These are phyloP conservation scores for Quercus bicolor DNA, from an alignment of 306 rosid species.

Conservation along the genomic window DNA sequence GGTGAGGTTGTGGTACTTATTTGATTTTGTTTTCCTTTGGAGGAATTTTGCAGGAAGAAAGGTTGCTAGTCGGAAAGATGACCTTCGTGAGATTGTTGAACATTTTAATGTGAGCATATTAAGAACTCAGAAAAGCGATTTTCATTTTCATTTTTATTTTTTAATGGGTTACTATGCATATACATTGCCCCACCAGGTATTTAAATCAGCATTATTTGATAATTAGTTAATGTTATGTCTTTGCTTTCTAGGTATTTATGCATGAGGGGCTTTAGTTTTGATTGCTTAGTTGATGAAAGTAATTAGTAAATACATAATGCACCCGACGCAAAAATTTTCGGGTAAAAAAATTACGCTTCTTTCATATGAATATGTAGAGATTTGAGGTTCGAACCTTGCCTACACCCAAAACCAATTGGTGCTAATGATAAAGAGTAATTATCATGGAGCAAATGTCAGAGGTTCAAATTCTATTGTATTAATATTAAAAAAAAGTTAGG, in stretches of 20 bases:
- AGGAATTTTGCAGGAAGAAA: constrained; percentile 64
- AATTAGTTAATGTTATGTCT: not conserved
- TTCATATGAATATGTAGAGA: not conserved
- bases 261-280: not conserved
- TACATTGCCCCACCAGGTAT: not conserved
- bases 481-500: not conserved
- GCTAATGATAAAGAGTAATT: no score
- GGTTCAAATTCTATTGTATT: no score
- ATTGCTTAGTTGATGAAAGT: not conserved
- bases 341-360: not conserved
- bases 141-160: not conserved
- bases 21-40: constrained; percentile 24
- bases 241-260: not conserved
- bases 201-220: not conserved
- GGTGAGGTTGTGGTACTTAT: constrained; percentile 13
- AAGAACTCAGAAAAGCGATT: not conserved
- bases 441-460: no score
- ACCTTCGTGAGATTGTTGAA: constrained; percentile 78
- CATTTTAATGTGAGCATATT: constrained; percentile 77
- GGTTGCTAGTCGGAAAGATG: constrained; percentile 58
- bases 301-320: not conserved
- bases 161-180: not conserved
- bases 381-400: no score
- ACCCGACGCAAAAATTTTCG: not conserved
- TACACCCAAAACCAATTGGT: no score